Evolutionary conservation across 495 filamentous ascomycete genomes (phyloP).

Genomic region (Tuber indicum): DNA sequence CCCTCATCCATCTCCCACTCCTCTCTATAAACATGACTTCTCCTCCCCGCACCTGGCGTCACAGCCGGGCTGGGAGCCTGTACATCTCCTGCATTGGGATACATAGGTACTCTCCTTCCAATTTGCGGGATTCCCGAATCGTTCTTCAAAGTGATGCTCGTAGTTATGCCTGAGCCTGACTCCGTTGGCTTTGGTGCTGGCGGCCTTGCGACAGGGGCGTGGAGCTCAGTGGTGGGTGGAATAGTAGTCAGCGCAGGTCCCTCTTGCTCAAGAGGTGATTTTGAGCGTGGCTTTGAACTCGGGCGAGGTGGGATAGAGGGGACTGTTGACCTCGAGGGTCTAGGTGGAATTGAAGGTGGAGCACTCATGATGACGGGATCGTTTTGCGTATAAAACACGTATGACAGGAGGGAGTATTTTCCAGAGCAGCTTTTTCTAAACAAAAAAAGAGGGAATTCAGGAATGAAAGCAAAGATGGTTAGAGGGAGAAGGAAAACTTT

Average conservation of each 20-base stretch:
- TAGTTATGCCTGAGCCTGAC: conserved; percentile 30
- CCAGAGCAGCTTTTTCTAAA: conserved; percentile 10
- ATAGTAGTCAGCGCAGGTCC: conserved; percentile 24
- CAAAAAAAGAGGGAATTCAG: background rate
- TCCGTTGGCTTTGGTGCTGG: conserved; percentile 43
- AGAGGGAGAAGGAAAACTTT: conserved; percentile 3
- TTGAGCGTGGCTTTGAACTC: conserved; percentile 15
- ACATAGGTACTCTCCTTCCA: conserved; percentile 85
- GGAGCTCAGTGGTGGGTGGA: conserved; percentile 30
- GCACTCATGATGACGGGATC: conserved; percentile 49
- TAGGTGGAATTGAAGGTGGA: conserved; percentile 56
- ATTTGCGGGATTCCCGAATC: conserved; percentile 75
- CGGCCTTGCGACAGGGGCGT: conserved; percentile 46
- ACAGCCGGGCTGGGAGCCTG: conserved; percentile 87
- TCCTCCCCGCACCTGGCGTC: conserved; percentile 71
- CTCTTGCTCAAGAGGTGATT: conserved; percentile 19
- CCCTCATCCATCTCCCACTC: conserved; percentile 43
- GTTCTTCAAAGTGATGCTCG: conserved; percentile 21
- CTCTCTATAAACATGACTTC: conserved; percentile 37
- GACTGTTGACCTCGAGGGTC: conserved; percentile 28
- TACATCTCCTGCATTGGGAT: conserved; percentile 87
- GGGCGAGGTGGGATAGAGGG: conserved; percentile 46
- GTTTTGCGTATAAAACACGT: conserved; percentile 15
- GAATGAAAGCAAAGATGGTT: background rate
- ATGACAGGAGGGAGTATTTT: conserved; percentile 8